Percentiles rank a stretch among this genome's conserved stretches.
These are phyloP conservation scores for Raphanus sativus DNA, from an alignment of 345 rosid species.

Conservation along the genomic window DNA sequence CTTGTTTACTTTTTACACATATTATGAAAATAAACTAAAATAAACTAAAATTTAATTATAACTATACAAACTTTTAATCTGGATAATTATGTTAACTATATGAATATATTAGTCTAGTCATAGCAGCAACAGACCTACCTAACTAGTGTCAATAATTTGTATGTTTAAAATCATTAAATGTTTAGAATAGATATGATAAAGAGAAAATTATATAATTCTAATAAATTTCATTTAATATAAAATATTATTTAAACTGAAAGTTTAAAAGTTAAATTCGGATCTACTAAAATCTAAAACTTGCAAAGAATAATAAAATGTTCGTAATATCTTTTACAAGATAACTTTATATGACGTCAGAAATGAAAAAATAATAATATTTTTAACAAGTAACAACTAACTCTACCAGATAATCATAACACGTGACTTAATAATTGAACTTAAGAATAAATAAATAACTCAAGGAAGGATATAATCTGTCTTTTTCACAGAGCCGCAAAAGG, in stretches of 20 bases:
- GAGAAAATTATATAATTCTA: too few species aligned
- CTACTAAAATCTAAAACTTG: not conserved
- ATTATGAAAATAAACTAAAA: too few species aligned
- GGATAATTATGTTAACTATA: too few species aligned
- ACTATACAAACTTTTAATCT: too few species aligned
- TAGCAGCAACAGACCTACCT: too few species aligned
- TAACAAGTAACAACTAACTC: not conserved
- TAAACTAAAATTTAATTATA: too few species aligned
- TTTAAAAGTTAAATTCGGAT: too few species aligned
- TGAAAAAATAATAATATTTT: not conserved
- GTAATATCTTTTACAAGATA: not conserved
- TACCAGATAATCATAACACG: not conserved
- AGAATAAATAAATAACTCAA: not conserved
- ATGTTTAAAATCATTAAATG: too few species aligned
- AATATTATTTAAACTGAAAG: not conserved
- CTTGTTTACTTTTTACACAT: too few species aligned
- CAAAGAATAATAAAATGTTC: not conserved
- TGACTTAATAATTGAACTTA: not conserved
- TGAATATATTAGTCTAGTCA: too few species aligned
- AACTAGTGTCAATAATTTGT: too few species aligned
- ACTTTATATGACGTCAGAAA: not conserved
- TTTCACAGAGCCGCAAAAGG: slow-evolving; percentile 2
- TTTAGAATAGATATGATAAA: too few species aligned
- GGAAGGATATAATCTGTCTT: not conserved
- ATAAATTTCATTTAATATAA: not conserved